Base-by-base conservation (phyloP, 345 rosid genomes). In the Trapa bicornis region DNA sequence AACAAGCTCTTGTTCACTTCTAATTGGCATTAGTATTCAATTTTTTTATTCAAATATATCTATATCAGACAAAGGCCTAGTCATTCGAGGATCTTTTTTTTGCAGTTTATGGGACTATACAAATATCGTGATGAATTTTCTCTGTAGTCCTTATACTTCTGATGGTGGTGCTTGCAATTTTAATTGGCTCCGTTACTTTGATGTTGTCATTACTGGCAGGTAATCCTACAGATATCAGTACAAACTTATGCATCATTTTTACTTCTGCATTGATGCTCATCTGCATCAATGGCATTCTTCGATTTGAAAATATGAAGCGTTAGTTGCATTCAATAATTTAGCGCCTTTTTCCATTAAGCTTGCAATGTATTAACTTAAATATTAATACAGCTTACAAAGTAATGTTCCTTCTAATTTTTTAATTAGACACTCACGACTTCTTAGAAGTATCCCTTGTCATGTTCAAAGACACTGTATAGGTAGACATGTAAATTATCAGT, bases 81-180 rank as follows among this genome's bases (percentile, higher is more conserved):
- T 58, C 38, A 35, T 35, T 58, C 15, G 35, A 58, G 33, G 22
- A 64, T 38, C 54, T 68, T 70, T 65, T 73, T 69, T 74, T 80
- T 80, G 85, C 95, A 94, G 99, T 75, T 83, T 94, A 72, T 94
- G 99, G 99, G 99, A 94, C 83, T 94, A 94, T 70, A 88, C 99
- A 52, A 89, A 87, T 75, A 77, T 94, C 67, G 96, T 94, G 81
- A 94, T 94, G 99, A 94, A 86, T 67, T 94, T 90, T 70, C 96
- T 94, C 65, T 91, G 97, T 74, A 85, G 83, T 68, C 72, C 80
- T 2, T 80, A 73, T 50, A 75, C 82, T 0, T 37, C 67, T 67
- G 86, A 88, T 67, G 71, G 68, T 32, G 68, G 42, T 47, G 64
- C 81, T 70, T 65, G 81, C 87, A 86, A 84, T 68, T 87, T 86